Evolutionary conservation across 169 alveolate genomes (phyloP).

Genomic region (Plasmodium blacklocki): DNA sequence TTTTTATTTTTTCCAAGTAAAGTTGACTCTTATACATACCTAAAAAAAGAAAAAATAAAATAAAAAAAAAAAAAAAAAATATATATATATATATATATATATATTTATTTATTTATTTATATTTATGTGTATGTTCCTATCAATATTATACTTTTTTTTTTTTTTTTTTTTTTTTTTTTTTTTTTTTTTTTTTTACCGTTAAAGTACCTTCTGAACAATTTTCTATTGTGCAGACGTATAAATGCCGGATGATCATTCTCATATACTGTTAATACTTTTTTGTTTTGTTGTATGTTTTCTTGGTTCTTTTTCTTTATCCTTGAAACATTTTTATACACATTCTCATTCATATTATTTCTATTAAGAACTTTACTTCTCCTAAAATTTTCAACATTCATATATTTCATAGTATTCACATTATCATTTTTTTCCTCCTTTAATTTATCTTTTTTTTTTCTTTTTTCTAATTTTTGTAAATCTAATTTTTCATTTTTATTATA

Average conservation of each 20-base stretch:
- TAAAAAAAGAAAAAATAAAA: neutral
- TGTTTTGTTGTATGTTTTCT: neutral
- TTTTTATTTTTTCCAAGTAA: constrained; percentile 37
- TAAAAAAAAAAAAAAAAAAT: neutral
- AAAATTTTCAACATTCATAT: constrained; percentile 30
- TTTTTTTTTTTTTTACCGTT: constrained; percentile 9
- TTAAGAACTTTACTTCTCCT: constrained; percentile 4
- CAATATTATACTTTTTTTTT: neutral
- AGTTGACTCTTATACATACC: constrained; percentile 41
- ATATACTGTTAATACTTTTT: neutral
- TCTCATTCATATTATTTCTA: neutral
- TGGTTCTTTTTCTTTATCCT: neutral
- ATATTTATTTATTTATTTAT: neutral
- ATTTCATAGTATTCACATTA: neutral
- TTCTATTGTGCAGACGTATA: constrained; percentile 63
- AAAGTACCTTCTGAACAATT: constrained; percentile 27
- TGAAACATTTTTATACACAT: neutral
- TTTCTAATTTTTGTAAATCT: constrained; percentile 15
- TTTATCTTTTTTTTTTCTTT: constrained; percentile 9
- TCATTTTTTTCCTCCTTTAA: constrained; percentile 2
- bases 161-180: too few species aligned
- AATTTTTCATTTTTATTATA: constrained; percentile 33
- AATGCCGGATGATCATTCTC: constrained; percentile 44
- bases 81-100: neutral
- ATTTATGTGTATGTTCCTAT: neutral